Evolutionary conservation across 148 eudicot genomes (phyloP), one percentile per base, ranked within the genome.

Genomic region (Rheum nobile): DNA sequence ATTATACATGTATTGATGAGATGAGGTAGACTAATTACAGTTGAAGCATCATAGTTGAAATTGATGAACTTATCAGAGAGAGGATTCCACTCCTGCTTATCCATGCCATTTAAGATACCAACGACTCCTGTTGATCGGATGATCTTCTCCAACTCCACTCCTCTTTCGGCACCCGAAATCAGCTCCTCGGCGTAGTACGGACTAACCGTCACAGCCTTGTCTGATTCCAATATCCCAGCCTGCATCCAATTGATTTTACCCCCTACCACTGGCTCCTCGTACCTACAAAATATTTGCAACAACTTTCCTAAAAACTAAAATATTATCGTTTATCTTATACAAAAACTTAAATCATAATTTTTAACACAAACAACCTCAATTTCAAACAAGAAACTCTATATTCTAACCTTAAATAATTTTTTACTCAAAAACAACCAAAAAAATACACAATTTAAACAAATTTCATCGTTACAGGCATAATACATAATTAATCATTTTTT

Each of bases 31-130:
- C 32, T 21, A 21, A 11, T 87, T 80, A 93, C 98, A 29, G 97
- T 89, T 55, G 88, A 74, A 7, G 82, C 75, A 79, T 89, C 84
- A 52, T 84, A 93, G 72, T 89, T 81, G 77, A 75, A 75, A 79
- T 74, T 77, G 4, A 88, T 84, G 81, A 76, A 85, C 55, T 93
- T 88, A 73, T 93, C 97, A 8, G 84, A 77, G 6, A 85, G 67
- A 22, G 97, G 98, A 72, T 91, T 83, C 98, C 98, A 93, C 76
- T 93, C 98, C 75, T 88, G 92, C 16, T 79, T 84, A 78, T 93
- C 98, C 97, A 91, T 93, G 61, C 98, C 98, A 67, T 93, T 93
- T 0, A 86, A 84, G 38, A 93, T 93, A 14, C 98, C 98, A n/a
- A 76, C 72, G 7, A 93, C 43, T 17, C 84, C 79, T 57, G 77